Conservation (phyloP, 306 rosid genomes). For the Sophora flavescens region DNA sequence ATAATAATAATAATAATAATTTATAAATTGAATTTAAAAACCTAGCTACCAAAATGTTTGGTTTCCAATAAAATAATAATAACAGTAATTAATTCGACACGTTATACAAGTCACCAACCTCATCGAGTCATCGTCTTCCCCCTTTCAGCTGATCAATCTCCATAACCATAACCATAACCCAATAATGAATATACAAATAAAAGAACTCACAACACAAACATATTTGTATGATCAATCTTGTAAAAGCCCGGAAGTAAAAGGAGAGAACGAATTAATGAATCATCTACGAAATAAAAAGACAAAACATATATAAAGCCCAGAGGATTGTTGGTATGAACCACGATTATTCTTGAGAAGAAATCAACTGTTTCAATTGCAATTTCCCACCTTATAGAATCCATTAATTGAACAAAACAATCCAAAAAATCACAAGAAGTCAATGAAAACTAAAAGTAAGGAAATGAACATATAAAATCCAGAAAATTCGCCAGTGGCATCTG, state of each 20-base stretch:
- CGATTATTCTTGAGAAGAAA: not conserved
- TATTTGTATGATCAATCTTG: not conserved
- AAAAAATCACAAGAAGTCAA: not conserved
- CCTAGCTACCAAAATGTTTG: not conserved
- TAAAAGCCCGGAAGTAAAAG: not conserved
- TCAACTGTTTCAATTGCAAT: not conserved
- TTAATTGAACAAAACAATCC: not conserved
- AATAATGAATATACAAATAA: not conserved
- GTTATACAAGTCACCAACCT: not conserved
- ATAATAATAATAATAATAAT: no score
- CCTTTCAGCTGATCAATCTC: not conserved
- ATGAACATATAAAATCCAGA: not conserved
- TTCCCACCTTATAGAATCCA: not conserved
- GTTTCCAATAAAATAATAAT: not conserved
- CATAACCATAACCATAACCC: not conserved
- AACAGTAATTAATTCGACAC: not conserved
- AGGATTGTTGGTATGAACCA: not conserved
- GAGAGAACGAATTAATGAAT: not conserved
- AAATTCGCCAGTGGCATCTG: not conserved
- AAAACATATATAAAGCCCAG: constrained; percentile 6
- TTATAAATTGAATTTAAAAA: no score
- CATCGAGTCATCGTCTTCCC: not conserved
- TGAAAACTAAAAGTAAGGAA: not conserved
- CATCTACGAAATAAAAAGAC: not conserved
- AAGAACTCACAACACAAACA: not conserved